Evolutionary conservation across 352 stramenopile genomes (phyloP).

Genomic region (Phytopythium delawarense): DNA sequence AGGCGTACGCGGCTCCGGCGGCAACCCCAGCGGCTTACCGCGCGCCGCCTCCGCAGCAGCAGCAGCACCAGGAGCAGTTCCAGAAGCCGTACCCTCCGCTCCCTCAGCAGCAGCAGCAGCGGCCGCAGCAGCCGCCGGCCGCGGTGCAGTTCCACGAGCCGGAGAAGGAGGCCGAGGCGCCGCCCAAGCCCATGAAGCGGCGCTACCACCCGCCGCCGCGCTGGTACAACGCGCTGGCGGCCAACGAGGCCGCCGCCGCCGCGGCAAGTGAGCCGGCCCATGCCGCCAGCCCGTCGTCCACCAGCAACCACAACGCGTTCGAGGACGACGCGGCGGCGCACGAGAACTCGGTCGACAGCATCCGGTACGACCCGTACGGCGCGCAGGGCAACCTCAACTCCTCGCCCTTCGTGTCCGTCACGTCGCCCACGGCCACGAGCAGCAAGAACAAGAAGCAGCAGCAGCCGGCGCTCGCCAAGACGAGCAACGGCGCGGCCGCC

Average conservation of each 20-base stretch:
- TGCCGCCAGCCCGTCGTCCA: neutral
- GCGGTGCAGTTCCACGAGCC: constrained; percentile 6
- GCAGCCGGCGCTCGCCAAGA: constrained; percentile 9
- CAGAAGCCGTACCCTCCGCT: constrained; percentile 22
- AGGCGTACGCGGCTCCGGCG: constrained; percentile 7
- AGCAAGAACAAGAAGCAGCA: constrained; percentile 15
- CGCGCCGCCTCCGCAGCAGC: constrained; percentile 4
- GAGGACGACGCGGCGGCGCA: neutral
- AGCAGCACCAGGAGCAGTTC: constrained; percentile 11
- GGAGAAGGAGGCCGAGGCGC: constrained; percentile 12
- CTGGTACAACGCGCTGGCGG: constrained; percentile 15
- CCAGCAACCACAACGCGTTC: constrained; percentile 7
- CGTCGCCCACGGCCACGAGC: constrained; percentile 26
- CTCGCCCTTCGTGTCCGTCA: constrained; percentile 38
- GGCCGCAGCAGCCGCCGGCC: constrained; percentile 3
- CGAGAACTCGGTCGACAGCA: constrained; percentile 18
- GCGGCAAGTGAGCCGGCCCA: neutral
- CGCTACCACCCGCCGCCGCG: constrained; percentile 18
- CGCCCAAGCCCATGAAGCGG: constrained; percentile 14
- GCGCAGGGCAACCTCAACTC: constrained; percentile 17
- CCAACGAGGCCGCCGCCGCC: neutral
- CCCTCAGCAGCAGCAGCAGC: constrained; percentile 14
- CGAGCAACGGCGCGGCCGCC: constrained; percentile 8
- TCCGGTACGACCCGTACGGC: constrained; percentile 28
- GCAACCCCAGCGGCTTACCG: constrained; percentile 1